Percentiles rank a stretch among this genome's conserved stretches.
Evolutionary conservation across 1,284 basidiomycete species (phyloP).

Genomic region (Leccinum huronense): DNA sequence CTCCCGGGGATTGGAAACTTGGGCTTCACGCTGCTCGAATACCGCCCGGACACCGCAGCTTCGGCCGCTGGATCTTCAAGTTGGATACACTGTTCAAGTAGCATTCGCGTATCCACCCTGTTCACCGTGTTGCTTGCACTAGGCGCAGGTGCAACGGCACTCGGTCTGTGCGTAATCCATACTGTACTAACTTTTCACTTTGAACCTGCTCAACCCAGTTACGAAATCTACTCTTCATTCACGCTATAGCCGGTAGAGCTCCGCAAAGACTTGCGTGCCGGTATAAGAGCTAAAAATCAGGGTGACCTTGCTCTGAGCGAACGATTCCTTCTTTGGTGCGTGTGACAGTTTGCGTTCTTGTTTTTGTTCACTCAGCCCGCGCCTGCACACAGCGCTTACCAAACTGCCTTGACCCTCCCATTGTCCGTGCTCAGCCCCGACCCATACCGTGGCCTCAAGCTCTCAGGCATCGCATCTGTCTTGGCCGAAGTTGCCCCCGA

Average conservation of each 20-base stretch:
- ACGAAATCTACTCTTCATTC: slow-evolving; percentile 59
- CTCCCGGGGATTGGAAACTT: slow-evolving; percentile 73
- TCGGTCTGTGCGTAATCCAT: slow-evolving; percentile 51
- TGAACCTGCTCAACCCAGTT: slow-evolving; percentile 40
- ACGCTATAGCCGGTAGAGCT: slow-evolving; percentile 61
- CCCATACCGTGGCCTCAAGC: slow-evolving; percentile 55
- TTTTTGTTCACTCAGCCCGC: slow-evolving; percentile 6
- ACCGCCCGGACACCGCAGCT: slow-evolving; percentile 62
- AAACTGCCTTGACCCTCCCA: slow-evolving; percentile 52
- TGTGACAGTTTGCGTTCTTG: neutral
- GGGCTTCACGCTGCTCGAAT: slow-evolving; percentile 70
- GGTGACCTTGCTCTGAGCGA: slow-evolving; percentile 58
- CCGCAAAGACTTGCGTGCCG: slow-evolving; percentile 61
- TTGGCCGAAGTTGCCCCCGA: slow-evolving; percentile 62
- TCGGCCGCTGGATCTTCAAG: slow-evolving; percentile 18
- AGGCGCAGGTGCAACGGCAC: slow-evolving; percentile 49
- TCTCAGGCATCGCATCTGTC: slow-evolving; percentile 66
- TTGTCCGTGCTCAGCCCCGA: slow-evolving; percentile 47
- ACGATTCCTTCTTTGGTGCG: slow-evolving; percentile 55
- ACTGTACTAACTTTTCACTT: slow-evolving; percentile 11
- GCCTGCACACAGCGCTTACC: slow-evolving; percentile 54
- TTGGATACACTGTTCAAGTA: slow-evolving; percentile 20
- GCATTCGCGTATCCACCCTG: slow-evolving; percentile 41
- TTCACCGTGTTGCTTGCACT: slow-evolving; percentile 48
- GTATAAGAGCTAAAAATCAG: slow-evolving; percentile 60